phyloP scores from a whole-genome alignment of 2,329 filamentous ascomycete genomes.

The Fusarium marasasianum region DNA sequence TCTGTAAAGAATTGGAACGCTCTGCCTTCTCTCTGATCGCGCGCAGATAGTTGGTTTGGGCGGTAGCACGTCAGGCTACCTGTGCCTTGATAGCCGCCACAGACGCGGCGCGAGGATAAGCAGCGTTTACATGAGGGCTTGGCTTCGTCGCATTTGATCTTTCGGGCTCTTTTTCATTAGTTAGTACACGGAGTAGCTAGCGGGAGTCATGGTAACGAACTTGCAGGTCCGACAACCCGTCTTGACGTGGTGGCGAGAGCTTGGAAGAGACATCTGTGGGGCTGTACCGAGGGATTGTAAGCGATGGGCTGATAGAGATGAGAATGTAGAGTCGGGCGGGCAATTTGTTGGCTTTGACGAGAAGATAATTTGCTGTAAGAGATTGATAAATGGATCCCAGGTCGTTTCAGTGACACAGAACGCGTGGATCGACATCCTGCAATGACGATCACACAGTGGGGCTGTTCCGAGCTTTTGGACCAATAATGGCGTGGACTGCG shows the following conservation, averaged over 20 bases:
- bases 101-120: neutral
- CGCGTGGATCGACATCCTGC: neutral
- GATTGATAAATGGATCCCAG: neutral
- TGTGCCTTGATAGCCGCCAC: neutral
- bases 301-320: too few relatives aligned
- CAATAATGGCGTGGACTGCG: neutral
- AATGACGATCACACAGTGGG: neutral
- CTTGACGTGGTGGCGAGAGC: neutral
- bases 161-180: neutral
- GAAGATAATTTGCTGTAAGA: neutral
- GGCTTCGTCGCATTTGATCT: slow-evolving; percentile 6
- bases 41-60: slow-evolving; percentile 1
- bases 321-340: too few relatives aligned
- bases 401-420: neutral
- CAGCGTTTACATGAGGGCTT: slow-evolving; percentile 9
- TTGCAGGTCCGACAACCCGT: slow-evolving; percentile 10
- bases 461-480: neutral
- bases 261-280: neutral
- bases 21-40: slow-evolving; percentile 9
- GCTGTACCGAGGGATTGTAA: neutral
- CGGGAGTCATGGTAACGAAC: neutral
- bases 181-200: neutral
- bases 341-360: neutral
- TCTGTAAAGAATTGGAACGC: slow-evolving; percentile 24
- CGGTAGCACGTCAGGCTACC: slow-evolving; percentile 2